Percentiles rank a stretch among this genome's conserved stretches.
Conservation (phyloP, 305 asterid species). For the Nicotiana rustica region DNA sequence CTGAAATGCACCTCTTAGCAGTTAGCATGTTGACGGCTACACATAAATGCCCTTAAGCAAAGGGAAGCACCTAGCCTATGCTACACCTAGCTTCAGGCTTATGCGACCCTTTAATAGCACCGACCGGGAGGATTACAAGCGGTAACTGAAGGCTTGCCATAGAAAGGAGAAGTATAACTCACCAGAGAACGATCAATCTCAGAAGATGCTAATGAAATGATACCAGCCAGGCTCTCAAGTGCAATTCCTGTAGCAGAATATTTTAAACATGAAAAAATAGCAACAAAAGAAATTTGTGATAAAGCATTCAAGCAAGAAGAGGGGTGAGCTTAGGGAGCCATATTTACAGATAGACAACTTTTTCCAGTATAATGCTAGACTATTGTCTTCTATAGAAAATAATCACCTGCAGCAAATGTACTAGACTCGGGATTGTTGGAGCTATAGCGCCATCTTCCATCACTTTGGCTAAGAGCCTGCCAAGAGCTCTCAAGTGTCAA, state of each 20-base stretch:
- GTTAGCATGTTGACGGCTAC: not conserved
- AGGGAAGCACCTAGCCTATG: not conserved
- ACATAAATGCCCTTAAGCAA: not conserved
- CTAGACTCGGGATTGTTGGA: constrained; percentile 90
- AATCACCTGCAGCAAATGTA: constrained; percentile 82
- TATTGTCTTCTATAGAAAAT: constrained; percentile 27
- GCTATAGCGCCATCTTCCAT: constrained; percentile 94
- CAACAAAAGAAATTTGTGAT: not conserved
- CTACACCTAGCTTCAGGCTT: constrained; percentile 18
- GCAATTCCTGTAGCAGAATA: constrained; percentile 70
- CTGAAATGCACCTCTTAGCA: not conserved
- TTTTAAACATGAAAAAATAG: constrained; percentile 36
- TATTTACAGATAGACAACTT: not conserved
- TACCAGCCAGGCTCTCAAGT: constrained; percentile 87
- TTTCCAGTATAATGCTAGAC: constrained; percentile 12
- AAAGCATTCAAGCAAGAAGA: constrained; percentile 29
- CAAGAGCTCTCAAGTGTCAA: constrained; percentile 38
- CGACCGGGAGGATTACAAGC: not conserved
- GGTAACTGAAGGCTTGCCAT: not conserved
- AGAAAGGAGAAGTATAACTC: constrained; percentile 33
- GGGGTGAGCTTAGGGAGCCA: not conserved
- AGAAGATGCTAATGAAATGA: constrained; percentile 75
- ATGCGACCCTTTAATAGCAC: not conserved
- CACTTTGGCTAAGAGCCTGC: constrained; percentile 98
- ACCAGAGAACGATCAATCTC: constrained; percentile 83